Conservation (phyloP, 305 asterid genomes). For the Fraxinus albicans region DNA sequence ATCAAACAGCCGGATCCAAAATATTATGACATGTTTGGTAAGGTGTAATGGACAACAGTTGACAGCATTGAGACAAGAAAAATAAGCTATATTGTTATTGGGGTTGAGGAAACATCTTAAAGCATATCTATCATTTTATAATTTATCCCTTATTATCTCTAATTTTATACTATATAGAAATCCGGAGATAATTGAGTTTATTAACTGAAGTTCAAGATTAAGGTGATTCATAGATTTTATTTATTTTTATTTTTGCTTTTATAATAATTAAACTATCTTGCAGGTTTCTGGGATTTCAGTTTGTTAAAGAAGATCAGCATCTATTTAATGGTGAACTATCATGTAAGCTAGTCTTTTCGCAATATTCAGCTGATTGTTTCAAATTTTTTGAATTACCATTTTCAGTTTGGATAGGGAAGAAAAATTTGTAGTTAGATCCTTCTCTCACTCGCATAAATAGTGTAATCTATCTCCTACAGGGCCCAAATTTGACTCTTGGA, state of each 20-base stretch:
- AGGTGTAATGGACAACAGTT: background rate
- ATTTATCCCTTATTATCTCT: constrained; percentile 9
- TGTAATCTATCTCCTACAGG: constrained; percentile 44
- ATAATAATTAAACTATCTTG: constrained; percentile 29
- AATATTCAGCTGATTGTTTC: background rate
- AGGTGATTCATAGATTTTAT: background rate
- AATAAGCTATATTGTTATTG: background rate
- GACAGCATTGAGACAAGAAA: background rate
- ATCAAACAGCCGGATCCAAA: background rate
- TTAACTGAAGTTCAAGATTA: background rate
- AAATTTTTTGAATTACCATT: background rate
- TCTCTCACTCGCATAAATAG: constrained; percentile 13
- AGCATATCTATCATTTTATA: background rate
- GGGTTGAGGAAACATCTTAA: background rate
- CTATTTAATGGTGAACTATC: constrained; percentile 44
- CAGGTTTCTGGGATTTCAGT: constrained; percentile 92
- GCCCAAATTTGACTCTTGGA: constrained; percentile 44
- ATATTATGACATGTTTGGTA: background rate
- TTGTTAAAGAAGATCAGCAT: constrained; percentile 61
- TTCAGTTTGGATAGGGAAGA: background rate
- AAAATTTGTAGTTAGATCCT: background rate
- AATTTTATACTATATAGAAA: constrained; percentile 15
- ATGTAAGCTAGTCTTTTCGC: constrained; percentile 42
- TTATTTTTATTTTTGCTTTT: background rate
- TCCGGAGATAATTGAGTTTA: background rate